A percentile compares a stretch with the other conserved stretches of the same genome.
Conservation (phyloP, 1,284 basidiomycete species). For the Heterobasidion occidentale region DNA sequence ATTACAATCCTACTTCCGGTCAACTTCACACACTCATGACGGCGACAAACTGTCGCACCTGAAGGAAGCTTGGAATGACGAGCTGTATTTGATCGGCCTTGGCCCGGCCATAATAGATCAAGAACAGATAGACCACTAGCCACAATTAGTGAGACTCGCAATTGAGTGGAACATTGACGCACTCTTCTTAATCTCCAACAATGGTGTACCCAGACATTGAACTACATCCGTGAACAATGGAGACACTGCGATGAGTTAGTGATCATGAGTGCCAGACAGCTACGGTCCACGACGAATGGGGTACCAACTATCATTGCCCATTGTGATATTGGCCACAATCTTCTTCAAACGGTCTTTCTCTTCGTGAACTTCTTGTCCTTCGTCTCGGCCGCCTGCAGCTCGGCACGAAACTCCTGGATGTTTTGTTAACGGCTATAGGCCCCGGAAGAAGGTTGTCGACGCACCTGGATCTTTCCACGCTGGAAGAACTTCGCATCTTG, state of each 20-base stretch:
- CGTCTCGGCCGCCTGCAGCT: slow-evolving; percentile 81
- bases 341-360: slow-evolving; percentile 92
- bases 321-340: slow-evolving; percentile 93
- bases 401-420: slow-evolving; percentile 72
- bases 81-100: slow-evolving; percentile 86
- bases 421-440: slow-evolving; percentile 11
- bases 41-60: slow-evolving; percentile 37
- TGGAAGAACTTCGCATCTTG: slow-evolving; percentile 89
- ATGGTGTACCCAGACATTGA: slow-evolving; percentile 79
- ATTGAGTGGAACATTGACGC: slow-evolving; percentile 18
- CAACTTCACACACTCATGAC: background rate
- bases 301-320: slow-evolving; percentile 88
- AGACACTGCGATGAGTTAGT: slow-evolving; percentile 64
- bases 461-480: slow-evolving; percentile 86
- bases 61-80: slow-evolving; percentile 86
- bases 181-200: slow-evolving; percentile 99
- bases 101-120: slow-evolving; percentile 86
- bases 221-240: slow-evolving; percentile 86
- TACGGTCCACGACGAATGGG: slow-evolving; percentile 13
- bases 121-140: slow-evolving; percentile 87
- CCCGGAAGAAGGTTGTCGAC: slow-evolving; percentile 11
- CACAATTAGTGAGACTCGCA: background rate
- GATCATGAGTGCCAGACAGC: slow-evolving; percentile 2
- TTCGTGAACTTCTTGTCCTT: slow-evolving; percentile 93
- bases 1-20: slow-evolving; percentile 68